Base-by-base conservation (phyloP, 352 stramenopile genomes). In the Globisporangium cystogenes region DNA sequence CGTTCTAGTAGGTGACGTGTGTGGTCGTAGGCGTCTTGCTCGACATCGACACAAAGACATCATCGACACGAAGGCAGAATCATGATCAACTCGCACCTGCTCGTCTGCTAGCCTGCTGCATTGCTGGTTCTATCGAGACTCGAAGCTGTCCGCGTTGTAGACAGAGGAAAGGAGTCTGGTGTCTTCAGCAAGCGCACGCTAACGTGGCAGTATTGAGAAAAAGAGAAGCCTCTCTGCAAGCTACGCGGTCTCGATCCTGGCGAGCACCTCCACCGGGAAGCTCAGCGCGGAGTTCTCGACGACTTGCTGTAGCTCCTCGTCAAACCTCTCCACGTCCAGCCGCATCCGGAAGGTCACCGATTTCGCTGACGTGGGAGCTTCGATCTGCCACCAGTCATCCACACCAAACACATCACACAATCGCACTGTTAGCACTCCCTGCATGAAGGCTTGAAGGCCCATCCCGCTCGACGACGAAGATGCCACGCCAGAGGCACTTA, bases 321-420 rank as follows among this genome's bases (percentile, higher is more conserved):
- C 76, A 48, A 76, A 75, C 29, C 77, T 86, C 45, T 82, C 64
- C 40, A 71, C 86, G 26, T 92, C 78, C 36, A 92, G 62, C 21
- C 76, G 65, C 12, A 92, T 59, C 37, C 65, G 57, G 36, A 81
- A 68, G 7, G 62, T 68, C 42, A 86, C 48, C 0, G 36, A 60
- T 14, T 46, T 35, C 15, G 27, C 44, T 10, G 45, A 27, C 18
- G 46, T 20, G 23, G 33, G 26, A 29, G 31, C 35, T 39, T 50
- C 33, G 20, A 65, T 56, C 75, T 82, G 36, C 5, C n/a, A n/a
- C n/a, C n/a, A n/a, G n/a, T n/a, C n/a, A 47, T 31, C 8, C 15
- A 8, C 18, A 18, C 15, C 48, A n/a, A 49, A 4, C 51, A 8
- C n/a, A 57, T 10, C 21, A 35, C 23, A 20, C n/a, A 23, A 20